Conservation (phyloP, 1,284 basidiomycete genomes). For the Ustilago hordei region DNA sequence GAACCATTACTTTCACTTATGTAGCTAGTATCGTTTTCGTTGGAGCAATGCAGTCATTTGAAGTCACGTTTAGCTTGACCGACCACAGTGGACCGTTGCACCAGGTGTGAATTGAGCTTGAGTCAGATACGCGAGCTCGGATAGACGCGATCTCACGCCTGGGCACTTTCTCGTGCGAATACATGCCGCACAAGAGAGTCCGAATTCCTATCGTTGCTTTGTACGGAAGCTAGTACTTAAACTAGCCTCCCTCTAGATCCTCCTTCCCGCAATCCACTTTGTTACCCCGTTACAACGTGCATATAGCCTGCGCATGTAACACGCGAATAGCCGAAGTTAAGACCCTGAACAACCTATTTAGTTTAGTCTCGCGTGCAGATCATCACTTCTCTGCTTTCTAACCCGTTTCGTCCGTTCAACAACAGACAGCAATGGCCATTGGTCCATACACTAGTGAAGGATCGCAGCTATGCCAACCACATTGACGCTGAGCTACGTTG, state of each 20-base stretch:
- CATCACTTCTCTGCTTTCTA: neutral
- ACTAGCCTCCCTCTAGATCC: too few relatives aligned
- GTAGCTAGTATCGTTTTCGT: neutral
- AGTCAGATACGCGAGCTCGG: neutral
- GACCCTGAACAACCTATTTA: slow-evolving; percentile 7
- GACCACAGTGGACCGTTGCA: neutral
- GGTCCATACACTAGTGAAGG: neutral
- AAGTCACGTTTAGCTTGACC: neutral
- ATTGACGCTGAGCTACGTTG: slow-evolving; percentile 24
- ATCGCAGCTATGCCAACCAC: neutral
- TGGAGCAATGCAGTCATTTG: neutral
- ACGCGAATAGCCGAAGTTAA: slow-evolving; percentile 27
- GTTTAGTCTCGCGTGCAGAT: neutral
- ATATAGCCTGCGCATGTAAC: too few relatives aligned
- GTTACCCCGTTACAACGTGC: too few relatives aligned
- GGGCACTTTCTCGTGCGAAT: too few relatives aligned
- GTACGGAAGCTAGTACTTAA: too few relatives aligned
- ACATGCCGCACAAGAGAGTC: too few relatives aligned
- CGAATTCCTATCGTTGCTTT: too few relatives aligned
- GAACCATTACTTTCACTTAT: neutral
- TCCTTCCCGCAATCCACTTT: too few relatives aligned
- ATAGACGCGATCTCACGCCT: slow-evolving; percentile 13
- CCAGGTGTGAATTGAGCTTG: neutral
- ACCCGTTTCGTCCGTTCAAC: neutral
- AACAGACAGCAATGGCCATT: too few relatives aligned